Percentiles rank a stretch among this genome's conserved stretches.
phyloP scores from a whole-genome alignment of 2,329 filamentous ascomycete genomes.

The Trichoderma cornu-damae region DNA sequence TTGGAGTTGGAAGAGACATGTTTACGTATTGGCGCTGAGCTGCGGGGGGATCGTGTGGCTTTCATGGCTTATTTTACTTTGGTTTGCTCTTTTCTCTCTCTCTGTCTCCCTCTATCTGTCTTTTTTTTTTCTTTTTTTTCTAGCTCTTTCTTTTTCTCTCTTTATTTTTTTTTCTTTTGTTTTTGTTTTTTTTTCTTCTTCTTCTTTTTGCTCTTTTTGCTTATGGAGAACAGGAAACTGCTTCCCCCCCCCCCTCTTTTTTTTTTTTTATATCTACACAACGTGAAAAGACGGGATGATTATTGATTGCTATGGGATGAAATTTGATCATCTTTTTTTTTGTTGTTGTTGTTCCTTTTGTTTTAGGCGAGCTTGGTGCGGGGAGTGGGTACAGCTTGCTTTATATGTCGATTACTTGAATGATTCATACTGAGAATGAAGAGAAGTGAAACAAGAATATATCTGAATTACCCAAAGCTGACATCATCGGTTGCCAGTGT shows the following conservation, averaged over 20 bases:
- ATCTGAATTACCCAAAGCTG: not conserved
- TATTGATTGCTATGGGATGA: slow-evolving; percentile 13
- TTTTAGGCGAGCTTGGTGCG: not conserved
- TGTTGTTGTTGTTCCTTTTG: not conserved
- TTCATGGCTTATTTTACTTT: not conserved
- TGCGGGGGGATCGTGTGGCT: slow-evolving; percentile 22
- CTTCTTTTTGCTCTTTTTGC: not conserved
- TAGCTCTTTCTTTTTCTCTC: no score
- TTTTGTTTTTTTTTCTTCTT: not conserved
- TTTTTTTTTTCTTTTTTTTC: not conserved
- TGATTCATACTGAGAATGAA: slow-evolving; percentile 14
- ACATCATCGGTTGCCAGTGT: not conserved
- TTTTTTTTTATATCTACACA: not conserved
- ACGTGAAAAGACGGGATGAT: slow-evolving; percentile 15
- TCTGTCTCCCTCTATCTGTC: no score
- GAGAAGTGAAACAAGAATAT: slow-evolving; percentile 8
- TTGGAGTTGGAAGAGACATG: slow-evolving; percentile 31
- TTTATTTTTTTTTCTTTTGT: not conserved
- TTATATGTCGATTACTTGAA: slow-evolving; percentile 10
- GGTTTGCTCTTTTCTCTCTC: not conserved
- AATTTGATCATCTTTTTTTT: not conserved
- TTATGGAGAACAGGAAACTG: slow-evolving; percentile 10
- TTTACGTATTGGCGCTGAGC: slow-evolving; percentile 25
- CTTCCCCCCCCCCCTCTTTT: no score
- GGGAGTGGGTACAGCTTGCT: not conserved